Percentiles rank a stretch among this genome's conserved stretches.
Conservation (phyloP, 108 stramenopile genomes). For the Discostella pseudostelligera region DNA sequence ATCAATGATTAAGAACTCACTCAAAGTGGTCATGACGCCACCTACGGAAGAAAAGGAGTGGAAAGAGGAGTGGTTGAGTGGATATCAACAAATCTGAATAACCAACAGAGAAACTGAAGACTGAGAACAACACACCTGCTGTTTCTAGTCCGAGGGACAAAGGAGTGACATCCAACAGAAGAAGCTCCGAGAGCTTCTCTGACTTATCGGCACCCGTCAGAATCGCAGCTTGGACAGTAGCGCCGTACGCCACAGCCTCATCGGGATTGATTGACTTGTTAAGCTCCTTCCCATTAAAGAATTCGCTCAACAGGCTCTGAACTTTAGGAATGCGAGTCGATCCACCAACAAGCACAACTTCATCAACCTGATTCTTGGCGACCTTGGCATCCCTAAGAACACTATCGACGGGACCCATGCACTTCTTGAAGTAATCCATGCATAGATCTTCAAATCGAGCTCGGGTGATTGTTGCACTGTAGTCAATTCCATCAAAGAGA, state of each 20-base stretch:
- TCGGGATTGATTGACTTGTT: constrained; percentile 70
- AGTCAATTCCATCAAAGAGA: constrained; percentile 69
- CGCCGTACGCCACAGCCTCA: constrained; percentile 79
- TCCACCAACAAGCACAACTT: constrained; percentile 70
- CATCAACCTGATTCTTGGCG: constrained; percentile 53
- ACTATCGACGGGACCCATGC: constrained; percentile 63
- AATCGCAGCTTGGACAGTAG: constrained; percentile 74
- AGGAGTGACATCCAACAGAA: constrained; percentile 84
- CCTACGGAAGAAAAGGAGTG: too few species aligned
- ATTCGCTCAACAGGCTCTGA: constrained; percentile 53
- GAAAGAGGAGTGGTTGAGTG: too few species aligned
- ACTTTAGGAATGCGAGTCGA: constrained; percentile 77
- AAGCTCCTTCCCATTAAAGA: constrained; percentile 67
- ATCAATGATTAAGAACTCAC: too few species aligned
- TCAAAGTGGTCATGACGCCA: constrained; percentile 93
- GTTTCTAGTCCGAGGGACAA: constrained; percentile 92
- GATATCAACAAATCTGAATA: too few species aligned
- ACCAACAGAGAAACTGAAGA: too few species aligned
- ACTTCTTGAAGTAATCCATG: constrained; percentile 76
- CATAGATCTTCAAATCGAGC: constrained; percentile 51
- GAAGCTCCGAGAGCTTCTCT: constrained; percentile 82
- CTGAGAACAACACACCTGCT: too few species aligned
- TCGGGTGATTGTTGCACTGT: constrained; percentile 65
- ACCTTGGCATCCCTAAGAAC: constrained; percentile 69
- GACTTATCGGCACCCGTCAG: constrained; percentile 76